Conservation (phyloP, 2,329 filamentous ascomycete genomes). For the Cercospora zeae-maydis region DNA sequence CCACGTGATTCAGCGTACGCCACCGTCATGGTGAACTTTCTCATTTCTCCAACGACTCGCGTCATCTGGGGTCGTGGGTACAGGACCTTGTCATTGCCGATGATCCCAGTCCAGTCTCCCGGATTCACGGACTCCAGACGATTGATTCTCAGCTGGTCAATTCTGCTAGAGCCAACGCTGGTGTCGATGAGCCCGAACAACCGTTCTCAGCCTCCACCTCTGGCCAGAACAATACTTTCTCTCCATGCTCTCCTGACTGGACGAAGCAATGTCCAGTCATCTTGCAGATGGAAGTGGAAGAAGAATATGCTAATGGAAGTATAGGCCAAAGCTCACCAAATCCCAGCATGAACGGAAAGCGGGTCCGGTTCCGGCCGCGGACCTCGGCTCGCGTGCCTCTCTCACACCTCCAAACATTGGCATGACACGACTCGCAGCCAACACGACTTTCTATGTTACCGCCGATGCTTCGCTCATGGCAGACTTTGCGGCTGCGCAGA, state of each 20-base stretch:
- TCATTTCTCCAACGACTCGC: no score
- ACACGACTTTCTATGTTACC: neutral
- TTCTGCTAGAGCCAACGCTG: neutral
- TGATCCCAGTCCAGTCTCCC: no score
- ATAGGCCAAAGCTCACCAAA: neutral
- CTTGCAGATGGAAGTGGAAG: neutral
- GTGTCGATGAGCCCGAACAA: neutral
- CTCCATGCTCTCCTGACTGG: neutral
- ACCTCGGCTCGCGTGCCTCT: neutral
- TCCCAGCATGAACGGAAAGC: neutral
- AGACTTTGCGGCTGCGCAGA: constrained; percentile 85
- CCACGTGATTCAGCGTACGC: no score
- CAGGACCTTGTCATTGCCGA: no score
- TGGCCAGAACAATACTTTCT: neutral
- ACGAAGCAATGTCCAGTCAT: neutral
- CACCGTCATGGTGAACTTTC: no score
- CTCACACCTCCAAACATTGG: constrained; percentile 1
- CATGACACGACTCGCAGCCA: neutral
- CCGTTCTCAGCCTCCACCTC: neutral
- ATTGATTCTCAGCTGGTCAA: neutral
- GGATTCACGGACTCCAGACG: neutral
- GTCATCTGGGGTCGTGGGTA: no score
- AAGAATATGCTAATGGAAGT: neutral
- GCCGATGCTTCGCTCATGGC: constrained; percentile 31
- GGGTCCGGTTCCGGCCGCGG: neutral